phyloP scores from a whole-genome alignment of 2,329 filamentous ascomycete genomes.

The Talaromyces sp. region DNA sequence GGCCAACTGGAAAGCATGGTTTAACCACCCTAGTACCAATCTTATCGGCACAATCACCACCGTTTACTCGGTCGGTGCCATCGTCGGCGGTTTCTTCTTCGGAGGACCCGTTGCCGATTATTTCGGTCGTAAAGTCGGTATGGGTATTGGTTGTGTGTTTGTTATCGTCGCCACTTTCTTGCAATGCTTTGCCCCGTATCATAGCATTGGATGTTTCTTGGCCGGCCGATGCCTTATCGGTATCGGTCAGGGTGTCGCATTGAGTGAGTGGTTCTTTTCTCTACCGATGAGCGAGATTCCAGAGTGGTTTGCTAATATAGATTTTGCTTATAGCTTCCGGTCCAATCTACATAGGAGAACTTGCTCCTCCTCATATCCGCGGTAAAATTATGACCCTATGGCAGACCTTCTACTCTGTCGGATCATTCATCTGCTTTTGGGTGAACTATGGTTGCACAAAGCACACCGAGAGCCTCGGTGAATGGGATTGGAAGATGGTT shows the following conservation, averaged over 20 bases:
- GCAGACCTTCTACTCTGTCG: slow-evolving; percentile 65
- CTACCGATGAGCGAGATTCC: background rate
- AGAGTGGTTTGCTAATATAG: background rate
- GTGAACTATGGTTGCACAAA: slow-evolving; percentile 62
- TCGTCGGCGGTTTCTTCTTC: slow-evolving; percentile 66
- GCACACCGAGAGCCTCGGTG: slow-evolving; percentile 54
- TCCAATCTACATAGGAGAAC: slow-evolving; percentile 67
- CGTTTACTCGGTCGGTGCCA: slow-evolving; percentile 66
- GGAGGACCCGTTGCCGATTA: slow-evolving; percentile 62
- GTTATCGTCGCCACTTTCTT: slow-evolving; percentile 67
- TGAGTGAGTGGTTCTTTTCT: slow-evolving; percentile 48
- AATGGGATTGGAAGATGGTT: slow-evolving; percentile 72
- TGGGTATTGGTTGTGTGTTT: slow-evolving; percentile 61
- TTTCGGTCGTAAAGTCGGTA: slow-evolving; percentile 61
- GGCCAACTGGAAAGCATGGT: slow-evolving; percentile 62
- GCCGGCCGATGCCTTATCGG: slow-evolving; percentile 66
- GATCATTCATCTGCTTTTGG: slow-evolving; percentile 63
- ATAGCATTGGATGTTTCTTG: slow-evolving; percentile 63
- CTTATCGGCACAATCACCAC: slow-evolving; percentile 61
- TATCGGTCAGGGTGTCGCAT: slow-evolving; percentile 64
- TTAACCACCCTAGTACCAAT: slow-evolving; percentile 47
- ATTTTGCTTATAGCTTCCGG: slow-evolving; percentile 51
- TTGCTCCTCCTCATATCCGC: slow-evolving; percentile 61
- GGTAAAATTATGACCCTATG: slow-evolving; percentile 67
- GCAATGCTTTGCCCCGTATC: slow-evolving; percentile 61